These are phyloP conservation scores for Trichoderma harzianum DNA, from an alignment of 2,329 filamentous ascomycete species.

Conservation along the genomic window DNA sequence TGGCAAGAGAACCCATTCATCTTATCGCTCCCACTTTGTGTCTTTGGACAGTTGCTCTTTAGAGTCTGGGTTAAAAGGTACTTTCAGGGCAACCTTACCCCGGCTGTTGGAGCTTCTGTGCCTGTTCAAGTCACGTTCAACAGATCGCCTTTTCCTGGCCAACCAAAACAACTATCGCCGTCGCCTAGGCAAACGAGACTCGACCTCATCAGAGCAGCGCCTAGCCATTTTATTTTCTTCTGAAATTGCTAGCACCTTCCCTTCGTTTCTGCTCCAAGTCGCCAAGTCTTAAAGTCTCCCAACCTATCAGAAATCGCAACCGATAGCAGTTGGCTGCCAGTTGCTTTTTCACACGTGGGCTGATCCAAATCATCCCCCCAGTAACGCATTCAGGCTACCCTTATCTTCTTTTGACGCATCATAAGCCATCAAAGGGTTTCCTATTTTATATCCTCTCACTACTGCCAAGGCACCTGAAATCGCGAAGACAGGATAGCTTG, in stretches of 20 bases:
- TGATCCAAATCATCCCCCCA: background rate
- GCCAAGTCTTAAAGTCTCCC: background rate
- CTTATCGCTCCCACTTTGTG: background rate
- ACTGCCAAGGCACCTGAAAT: background rate
- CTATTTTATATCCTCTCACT: background rate
- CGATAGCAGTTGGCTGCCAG: background rate
- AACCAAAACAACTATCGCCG: background rate
- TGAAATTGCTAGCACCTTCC: slow-evolving; percentile 4
- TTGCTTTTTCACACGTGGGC: background rate
- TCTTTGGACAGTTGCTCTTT: background rate
- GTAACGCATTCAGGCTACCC: background rate
- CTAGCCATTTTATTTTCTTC: background rate
- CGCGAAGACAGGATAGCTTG: background rate
- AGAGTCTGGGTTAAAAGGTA: slow-evolving; percentile 1
- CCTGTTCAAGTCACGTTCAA: background rate
- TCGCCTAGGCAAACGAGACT: background rate
- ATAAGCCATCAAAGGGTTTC: background rate
- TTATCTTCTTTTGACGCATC: background rate
- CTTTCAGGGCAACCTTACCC: slow-evolving; percentile 6
- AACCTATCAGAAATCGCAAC: background rate
- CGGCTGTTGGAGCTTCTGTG: slow-evolving; percentile 7
- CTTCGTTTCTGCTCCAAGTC: background rate
- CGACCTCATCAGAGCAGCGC: background rate
- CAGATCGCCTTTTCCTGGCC: background rate
- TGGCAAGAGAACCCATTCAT: background rate